phyloP scores from a whole-genome alignment of 2,329 filamentous ascomycete genomes.

The Colletotrichum trifolii region DNA sequence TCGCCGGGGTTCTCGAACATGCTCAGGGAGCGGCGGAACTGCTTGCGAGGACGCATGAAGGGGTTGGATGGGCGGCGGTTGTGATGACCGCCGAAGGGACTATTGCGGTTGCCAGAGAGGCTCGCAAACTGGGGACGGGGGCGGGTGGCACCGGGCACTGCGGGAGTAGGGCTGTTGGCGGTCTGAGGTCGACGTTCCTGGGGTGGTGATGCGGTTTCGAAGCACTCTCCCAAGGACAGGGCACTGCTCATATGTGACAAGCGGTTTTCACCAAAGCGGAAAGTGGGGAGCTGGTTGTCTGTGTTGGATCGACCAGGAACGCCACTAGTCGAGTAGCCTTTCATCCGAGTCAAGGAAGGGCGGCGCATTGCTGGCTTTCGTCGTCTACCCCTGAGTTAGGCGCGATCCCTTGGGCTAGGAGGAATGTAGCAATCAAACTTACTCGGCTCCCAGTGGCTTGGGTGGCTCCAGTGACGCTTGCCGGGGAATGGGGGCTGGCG shows the following conservation, averaged over 20 bases:
- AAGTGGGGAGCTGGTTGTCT: conserved; percentile 76
- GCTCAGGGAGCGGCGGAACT: conserved; percentile 91
- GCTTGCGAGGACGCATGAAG: conserved; percentile 82
- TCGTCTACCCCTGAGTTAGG: conserved; percentile 58
- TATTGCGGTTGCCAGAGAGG: conserved; percentile 71
- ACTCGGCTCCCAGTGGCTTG: conserved; percentile 64
- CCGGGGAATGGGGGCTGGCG: conserved; percentile 62
- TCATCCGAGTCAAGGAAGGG: conserved; percentile 79
- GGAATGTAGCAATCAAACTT: conserved; percentile 46
- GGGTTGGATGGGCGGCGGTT: conserved; percentile 79
- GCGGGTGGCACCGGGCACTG: conserved; percentile 68
- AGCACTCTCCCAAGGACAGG: conserved; percentile 82
- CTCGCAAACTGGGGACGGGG: conserved; percentile 74
- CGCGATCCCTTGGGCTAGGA: conserved; percentile 28
- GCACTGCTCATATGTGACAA: conserved; percentile 54
- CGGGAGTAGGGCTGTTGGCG: conserved; percentile 67
- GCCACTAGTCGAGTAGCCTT: conserved; percentile 77
- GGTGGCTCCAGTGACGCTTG: conserved; percentile 60
- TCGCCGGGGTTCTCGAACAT: conserved; percentile 97
- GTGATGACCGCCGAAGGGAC: conserved; percentile 79
- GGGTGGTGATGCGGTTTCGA: conserved; percentile 78
- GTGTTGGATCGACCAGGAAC: conserved; percentile 69
- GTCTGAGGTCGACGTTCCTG: conserved; percentile 73
- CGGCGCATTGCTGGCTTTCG: conserved; percentile 76
- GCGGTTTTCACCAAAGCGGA: conserved; percentile 70